These are phyloP conservation scores for Coemansia nantahalensis DNA, from an alignment of 192 early-diverging fungal species.

Conservation along the genomic window DNA sequence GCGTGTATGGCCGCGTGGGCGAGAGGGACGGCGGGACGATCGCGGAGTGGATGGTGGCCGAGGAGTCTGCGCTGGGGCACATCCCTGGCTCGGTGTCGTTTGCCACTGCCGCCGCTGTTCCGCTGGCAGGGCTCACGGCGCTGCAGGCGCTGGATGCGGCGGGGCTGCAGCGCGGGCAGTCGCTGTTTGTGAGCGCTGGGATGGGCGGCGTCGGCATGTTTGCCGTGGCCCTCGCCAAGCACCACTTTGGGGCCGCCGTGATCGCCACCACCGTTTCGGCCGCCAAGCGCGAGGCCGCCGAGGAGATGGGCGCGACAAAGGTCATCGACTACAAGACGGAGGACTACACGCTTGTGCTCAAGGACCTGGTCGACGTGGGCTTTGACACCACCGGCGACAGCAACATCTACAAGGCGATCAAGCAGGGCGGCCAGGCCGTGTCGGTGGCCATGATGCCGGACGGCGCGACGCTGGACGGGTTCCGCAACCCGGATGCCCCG, in stretches of 20 bases:
- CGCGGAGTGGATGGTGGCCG: slow-evolving; percentile 28
- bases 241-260: slow-evolving; percentile 30
- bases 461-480: slow-evolving; percentile 14
- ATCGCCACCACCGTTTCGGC: slow-evolving; percentile 58
- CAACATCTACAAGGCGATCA: slow-evolving; percentile 24
- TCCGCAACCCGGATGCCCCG: slow-evolving; percentile 6
- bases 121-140: slow-evolving; percentile 57
- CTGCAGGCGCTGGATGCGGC: slow-evolving; percentile 37
- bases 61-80: slow-evolving; percentile 19
- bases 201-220: slow-evolving; percentile 58
- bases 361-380: slow-evolving; percentile 36
- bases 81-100: slow-evolving; percentile 38
- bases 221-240: slow-evolving; percentile 49
- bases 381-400: slow-evolving; percentile 48
- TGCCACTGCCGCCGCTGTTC: slow-evolving; percentile 51
- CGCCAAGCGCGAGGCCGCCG: slow-evolving; percentile 40
- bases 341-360: slow-evolving; percentile 16
- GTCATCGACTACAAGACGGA: slow-evolving; percentile 55
- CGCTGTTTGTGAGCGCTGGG: slow-evolving; percentile 56
- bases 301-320: slow-evolving; percentile 48
- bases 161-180: slow-evolving; percentile 16
- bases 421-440: slow-evolving; percentile 10
- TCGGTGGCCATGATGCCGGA: slow-evolving; percentile 39
- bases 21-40: slow-evolving; percentile 25
- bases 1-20: slow-evolving; percentile 40